These are phyloP conservation scores for Ophiostoma piceae DNA, from an alignment of 2,329 filamentous ascomycete species.

Conservation along the genomic window DNA sequence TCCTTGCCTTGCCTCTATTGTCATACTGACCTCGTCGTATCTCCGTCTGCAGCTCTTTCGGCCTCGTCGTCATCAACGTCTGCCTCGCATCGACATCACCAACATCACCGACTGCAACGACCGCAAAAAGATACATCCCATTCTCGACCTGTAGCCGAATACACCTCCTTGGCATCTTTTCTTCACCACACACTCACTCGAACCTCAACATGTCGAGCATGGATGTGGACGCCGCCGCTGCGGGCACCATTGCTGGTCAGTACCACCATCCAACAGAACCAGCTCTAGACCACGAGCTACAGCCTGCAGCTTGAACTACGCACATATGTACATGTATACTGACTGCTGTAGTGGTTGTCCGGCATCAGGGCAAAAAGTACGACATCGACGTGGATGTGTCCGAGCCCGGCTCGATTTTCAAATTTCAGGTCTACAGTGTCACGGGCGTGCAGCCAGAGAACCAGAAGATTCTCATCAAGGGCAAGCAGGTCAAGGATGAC, in stretches of 20 bases:
- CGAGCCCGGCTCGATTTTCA: constrained; percentile 86
- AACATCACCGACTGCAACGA: neutral
- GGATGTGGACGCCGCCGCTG: constrained; percentile 22
- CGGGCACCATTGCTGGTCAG: constrained; percentile 19
- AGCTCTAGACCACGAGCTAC: neutral
- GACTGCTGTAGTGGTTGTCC: constrained; percentile 66
- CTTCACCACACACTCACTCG: neutral
- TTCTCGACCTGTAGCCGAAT: neutral
- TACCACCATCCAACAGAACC: neutral
- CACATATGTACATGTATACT: neutral
- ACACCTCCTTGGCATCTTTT: neutral
- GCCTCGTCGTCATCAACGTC: neutral
- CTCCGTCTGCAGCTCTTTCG: neutral
- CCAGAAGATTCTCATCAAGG: constrained; percentile 93
- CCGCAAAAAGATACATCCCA: neutral
- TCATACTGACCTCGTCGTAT: neutral
- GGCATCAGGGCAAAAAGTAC: constrained; percentile 92
- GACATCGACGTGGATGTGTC: constrained; percentile 84
- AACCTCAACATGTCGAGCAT: constrained; percentile 21
- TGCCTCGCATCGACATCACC: neutral
- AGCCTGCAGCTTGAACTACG: neutral
- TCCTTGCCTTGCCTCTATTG: neutral
- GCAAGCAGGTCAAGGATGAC: constrained; percentile 92
- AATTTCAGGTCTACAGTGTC: constrained; percentile 89
- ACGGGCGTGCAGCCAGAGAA: constrained; percentile 94